Percentiles rank a stretch among this genome's conserved stretches.
These are phyloP conservation scores for Asterella californica DNA, from an alignment of 225 moss, liverwort and hornwort genomes.

Conservation along the genomic window DNA sequence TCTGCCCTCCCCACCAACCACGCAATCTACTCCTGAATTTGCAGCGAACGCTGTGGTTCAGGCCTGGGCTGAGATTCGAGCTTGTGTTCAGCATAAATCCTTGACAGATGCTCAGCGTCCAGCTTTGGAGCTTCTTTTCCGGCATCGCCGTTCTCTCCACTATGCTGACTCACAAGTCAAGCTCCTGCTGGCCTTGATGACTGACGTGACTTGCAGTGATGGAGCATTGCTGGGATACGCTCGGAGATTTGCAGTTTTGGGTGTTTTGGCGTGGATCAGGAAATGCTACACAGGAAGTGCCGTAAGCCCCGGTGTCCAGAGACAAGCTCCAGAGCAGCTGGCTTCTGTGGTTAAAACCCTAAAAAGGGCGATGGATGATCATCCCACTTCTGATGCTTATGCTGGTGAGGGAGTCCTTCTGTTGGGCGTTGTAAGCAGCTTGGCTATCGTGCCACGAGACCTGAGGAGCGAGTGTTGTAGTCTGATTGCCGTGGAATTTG, in stretches of 20 bases:
- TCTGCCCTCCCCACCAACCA: constrained; percentile 3
- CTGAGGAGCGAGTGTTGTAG: constrained; percentile 50
- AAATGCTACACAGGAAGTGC: constrained; percentile 50
- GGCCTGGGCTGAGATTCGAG: constrained; percentile 67
- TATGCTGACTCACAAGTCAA: constrained; percentile 83
- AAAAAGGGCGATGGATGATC: constrained; percentile 49
- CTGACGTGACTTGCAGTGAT: constrained; percentile 47
- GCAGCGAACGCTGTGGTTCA: constrained; percentile 42
- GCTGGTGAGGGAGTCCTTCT: constrained; percentile 61
- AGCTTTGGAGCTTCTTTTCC: constrained; percentile 57
- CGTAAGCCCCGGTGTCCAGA: constrained; percentile 27
- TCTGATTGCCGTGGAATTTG: constrained; percentile 50
- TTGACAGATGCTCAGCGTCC: constrained; percentile 52
- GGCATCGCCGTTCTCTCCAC: constrained; percentile 63
- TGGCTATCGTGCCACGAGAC: constrained; percentile 38
- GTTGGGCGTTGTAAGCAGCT: constrained; percentile 53
- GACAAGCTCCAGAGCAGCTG: constrained; percentile 52
- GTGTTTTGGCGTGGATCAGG: constrained; percentile 67
- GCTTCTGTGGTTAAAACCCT: constrained; percentile 42
- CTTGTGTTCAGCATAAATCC: constrained; percentile 51
- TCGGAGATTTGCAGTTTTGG: constrained; percentile 50
- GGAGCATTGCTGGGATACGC: constrained; percentile 54
- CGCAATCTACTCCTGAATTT: constrained; percentile 18
- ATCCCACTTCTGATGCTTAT: constrained; percentile 59
- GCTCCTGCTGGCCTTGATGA: constrained; percentile 63